Conservation (phyloP, 2,329 filamentous ascomycete genomes). For the Geosmithia putterillii region DNA sequence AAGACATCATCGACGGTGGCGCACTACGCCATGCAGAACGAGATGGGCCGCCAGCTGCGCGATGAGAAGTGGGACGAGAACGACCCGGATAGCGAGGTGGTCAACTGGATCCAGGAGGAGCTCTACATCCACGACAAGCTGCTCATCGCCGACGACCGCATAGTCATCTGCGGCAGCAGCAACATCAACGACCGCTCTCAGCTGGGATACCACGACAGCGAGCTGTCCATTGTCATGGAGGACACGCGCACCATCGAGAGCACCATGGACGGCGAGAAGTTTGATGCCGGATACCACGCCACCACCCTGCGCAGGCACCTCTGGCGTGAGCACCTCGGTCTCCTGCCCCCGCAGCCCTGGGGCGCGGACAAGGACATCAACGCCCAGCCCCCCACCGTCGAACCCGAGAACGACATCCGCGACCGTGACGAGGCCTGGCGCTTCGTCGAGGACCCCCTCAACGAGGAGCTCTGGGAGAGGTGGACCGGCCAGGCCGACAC, state of each 20-base stretch:
- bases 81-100: conserved; percentile 60
- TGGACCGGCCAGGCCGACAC: conserved; percentile 58
- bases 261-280: conserved; percentile 68
- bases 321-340: conserved; percentile 82
- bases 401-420: conserved; percentile 51
- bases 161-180: conserved; percentile 74
- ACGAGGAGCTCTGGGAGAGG: conserved; percentile 51
- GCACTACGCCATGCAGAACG: conserved; percentile 66
- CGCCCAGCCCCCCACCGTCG: conserved; percentile 56
- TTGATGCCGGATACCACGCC: conserved; percentile 69
- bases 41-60: conserved; percentile 32
- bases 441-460: conserved; percentile 60
- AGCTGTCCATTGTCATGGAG: conserved; percentile 82
- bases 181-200: conserved; percentile 91
- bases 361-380: conserved; percentile 58
- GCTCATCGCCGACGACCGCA: conserved; percentile 75
- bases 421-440: conserved; percentile 49
- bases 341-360: conserved; percentile 61
- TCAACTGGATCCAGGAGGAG: conserved; percentile 90
- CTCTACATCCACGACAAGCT: conserved; percentile 92
- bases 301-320: conserved; percentile 69
- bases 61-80: conserved; percentile 68
- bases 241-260: conserved; percentile 61
- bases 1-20: conserved; percentile 41
- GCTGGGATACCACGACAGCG: conserved; percentile 79